Percentiles rank a stretch among this genome's conserved stretches.
These are phyloP conservation scores for Sugiyamaella chiloensis DNA, from an alignment of 805 yeast genomes.

Conservation along the genomic window DNA sequence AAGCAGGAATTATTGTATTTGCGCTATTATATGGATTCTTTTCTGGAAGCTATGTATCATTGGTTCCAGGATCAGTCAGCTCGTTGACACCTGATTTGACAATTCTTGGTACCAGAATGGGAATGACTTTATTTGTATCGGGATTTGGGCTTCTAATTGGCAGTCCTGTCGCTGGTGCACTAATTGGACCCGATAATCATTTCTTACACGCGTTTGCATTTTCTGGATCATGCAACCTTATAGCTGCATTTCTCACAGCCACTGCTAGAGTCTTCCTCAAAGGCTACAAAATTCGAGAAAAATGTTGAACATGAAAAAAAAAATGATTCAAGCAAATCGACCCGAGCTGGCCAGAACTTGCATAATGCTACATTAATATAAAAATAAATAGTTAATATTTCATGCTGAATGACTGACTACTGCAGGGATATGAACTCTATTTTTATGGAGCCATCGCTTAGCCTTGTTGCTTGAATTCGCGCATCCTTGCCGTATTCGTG, in stretches of 20 bases:
- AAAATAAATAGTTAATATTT: too few species aligned
- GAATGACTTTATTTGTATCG: conserved; percentile 54
- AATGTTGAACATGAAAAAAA: too few species aligned
- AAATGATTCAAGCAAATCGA: too few species aligned
- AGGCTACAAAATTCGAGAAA: neutral
- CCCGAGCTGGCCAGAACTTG: too few species aligned
- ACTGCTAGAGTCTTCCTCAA: neutral
- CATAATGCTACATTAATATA: too few species aligned
- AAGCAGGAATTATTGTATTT: conserved; percentile 26
- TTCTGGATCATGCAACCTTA: neutral
- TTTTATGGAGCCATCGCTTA: too few species aligned
- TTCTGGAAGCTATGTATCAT: conserved; percentile 36
- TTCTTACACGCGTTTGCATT: neutral
- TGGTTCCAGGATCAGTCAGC: conserved; percentile 35
- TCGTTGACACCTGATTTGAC: conserved; percentile 40
- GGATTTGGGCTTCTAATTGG: conserved; percentile 45
- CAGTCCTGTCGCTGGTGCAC: conserved; percentile 32
- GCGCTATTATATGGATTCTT: conserved; percentile 37
- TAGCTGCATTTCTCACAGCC: neutral
- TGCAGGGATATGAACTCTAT: too few species aligned
- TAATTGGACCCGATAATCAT: conserved; percentile 15
- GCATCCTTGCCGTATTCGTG: too few species aligned
- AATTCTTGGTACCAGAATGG: conserved; percentile 49
- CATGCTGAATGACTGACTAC: too few species aligned
- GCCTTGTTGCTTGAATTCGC: too few species aligned